Evolutionary conservation across 108 stramenopile species (phyloP).

Genomic region (Schizochytrium sp.): DNA sequence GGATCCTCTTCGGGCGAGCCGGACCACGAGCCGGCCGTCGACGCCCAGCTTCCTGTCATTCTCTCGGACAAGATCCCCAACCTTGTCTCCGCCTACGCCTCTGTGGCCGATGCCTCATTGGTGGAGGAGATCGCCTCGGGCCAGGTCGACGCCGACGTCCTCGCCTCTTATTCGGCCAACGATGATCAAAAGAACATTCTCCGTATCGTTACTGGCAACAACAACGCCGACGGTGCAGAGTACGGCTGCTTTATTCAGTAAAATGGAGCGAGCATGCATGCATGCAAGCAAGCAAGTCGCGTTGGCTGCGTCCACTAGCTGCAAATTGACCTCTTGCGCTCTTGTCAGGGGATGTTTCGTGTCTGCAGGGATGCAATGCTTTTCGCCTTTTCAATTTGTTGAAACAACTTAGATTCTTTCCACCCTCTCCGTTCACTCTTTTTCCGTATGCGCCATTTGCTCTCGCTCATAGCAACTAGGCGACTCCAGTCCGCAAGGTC

Average conservation of each 20-base stretch:
- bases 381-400: no score
- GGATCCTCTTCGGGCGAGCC: neutral
- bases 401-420: no score
- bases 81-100: neutral
- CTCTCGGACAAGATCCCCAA: neutral
- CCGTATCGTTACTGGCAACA: neutral
- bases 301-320: no score
- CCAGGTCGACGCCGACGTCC: neutral
- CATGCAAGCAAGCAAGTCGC: no score
- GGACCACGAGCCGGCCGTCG: constrained; percentile 7
- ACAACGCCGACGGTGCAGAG: neutral
- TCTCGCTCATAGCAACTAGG: no score
- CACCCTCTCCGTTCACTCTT: no score
- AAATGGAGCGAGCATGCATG: no score
- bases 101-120: neutral
- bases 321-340: no score
- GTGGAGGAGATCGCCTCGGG: constrained; percentile 1
- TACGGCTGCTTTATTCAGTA: constrained; percentile 11
- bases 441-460: no score
- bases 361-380: no score
- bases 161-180: neutral
- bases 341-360: no score
- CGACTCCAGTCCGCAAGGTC: no score
- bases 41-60: neutral
- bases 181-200: neutral